phyloP scores from a whole-genome alignment of 164 flowering plant genomes.

The Vitis cinerea region DNA sequence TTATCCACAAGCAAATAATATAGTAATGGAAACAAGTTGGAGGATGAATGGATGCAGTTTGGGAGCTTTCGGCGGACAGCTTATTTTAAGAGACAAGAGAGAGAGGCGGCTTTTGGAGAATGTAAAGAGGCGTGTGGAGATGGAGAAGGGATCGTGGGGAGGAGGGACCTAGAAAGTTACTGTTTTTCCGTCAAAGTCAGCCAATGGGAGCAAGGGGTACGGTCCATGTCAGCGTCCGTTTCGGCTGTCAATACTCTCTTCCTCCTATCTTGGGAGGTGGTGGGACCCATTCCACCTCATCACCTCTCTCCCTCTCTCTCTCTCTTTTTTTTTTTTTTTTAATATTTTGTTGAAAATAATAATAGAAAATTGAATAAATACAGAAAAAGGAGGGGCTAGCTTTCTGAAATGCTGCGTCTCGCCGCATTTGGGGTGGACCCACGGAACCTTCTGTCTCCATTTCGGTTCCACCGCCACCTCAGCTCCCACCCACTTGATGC shows the following conservation, averaged over 20 bases:
- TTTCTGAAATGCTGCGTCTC: constrained; percentile 32
- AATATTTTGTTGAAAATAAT: not conserved
- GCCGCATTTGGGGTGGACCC: constrained; percentile 34
- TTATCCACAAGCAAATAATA: constrained; percentile 2
- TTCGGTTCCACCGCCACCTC: constrained; percentile 7
- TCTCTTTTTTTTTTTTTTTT: not conserved
- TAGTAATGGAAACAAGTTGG: not conserved
- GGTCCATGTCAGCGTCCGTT: constrained; percentile 38
- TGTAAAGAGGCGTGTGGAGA: constrained; percentile 16
- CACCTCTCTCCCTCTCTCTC: not conserved
- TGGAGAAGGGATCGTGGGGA: constrained; percentile 8
- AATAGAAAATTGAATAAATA: not conserved
- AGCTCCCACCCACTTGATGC: constrained; percentile 6
- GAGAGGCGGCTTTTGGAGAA: constrained; percentile 27
- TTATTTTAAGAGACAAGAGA: not conserved
- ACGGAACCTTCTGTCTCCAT: constrained; percentile 23
- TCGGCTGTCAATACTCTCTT: constrained; percentile 15
- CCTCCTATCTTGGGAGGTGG: constrained; percentile 12
- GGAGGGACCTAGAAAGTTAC: not conserved
- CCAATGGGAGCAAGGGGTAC: constrained; percentile 16
- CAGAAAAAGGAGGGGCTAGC: not conserved
- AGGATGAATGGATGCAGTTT: constrained; percentile 1
- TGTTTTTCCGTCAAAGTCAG: constrained; percentile 4
- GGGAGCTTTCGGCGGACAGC: not conserved
- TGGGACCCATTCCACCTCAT: constrained; percentile 7